These are phyloP conservation scores for Ceratocystis papillata DNA, from an alignment of 2,329 filamentous ascomycete genomes.

Conservation along the genomic window DNA sequence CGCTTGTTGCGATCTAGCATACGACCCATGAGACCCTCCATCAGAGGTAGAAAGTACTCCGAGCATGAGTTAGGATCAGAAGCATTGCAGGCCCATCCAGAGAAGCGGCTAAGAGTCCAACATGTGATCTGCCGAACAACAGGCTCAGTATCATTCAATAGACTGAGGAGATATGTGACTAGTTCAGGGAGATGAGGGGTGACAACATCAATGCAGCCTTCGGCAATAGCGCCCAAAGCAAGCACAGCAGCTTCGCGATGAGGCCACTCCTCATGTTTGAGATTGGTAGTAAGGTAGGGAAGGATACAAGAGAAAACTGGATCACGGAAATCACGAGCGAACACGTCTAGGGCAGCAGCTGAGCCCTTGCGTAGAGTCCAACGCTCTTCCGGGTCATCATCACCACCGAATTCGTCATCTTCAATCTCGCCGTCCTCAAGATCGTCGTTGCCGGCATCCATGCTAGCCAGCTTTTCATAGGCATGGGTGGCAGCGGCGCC, in stretches of 20 bases:
- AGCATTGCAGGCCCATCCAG: constrained; percentile 76
- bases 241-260: constrained; percentile 89
- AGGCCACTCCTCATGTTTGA: constrained; percentile 81
- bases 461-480: constrained; percentile 45
- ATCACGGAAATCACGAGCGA: constrained; percentile 79
- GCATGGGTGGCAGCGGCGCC: constrained; percentile 26
- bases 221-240: constrained; percentile 85
- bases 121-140: constrained; percentile 95
- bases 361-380: constrained; percentile 98
- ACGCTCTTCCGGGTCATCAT: constrained; percentile 72
- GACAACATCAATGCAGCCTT: constrained; percentile 84
- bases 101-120: constrained; percentile 92
- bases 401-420: constrained; percentile 62
- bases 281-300: constrained; percentile 81
- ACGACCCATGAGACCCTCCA: constrained; percentile 86
- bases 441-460: constrained; percentile 55
- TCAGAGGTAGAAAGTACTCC: constrained; percentile 84
- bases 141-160: constrained; percentile 74
- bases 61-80: constrained; percentile 55
- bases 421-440: constrained; percentile 81
- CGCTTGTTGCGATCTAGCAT: constrained; percentile 98
- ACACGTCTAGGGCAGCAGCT: constrained; percentile 85
- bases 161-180: constrained; percentile 76
- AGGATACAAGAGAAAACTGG: constrained; percentile 85
- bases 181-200: constrained; percentile 83